Evolutionary conservation across 257 asterid genomes (phyloP).

Genomic region (Rubia yunnanensis): DNA sequence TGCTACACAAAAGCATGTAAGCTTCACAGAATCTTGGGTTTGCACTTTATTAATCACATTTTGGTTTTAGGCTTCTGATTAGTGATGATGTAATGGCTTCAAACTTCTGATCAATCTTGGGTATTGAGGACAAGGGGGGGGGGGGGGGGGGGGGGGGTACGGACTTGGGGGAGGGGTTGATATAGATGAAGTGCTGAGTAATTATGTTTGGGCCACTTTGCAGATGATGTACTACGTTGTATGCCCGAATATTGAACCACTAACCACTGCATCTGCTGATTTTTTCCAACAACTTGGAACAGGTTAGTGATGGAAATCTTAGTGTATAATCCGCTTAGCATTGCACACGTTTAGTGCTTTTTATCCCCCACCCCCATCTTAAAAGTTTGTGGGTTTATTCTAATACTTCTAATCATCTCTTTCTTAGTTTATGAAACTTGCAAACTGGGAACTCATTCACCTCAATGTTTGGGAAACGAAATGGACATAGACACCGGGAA

Average conservation of each 20-base stretch:
- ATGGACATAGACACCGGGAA: slow-evolving; percentile 88
- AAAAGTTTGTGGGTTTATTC: neutral
- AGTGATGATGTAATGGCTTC: neutral
- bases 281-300: slow-evolving; percentile 98
- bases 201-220: slow-evolving; percentile 19
- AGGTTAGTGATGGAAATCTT: slow-evolving; percentile 32
- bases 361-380: neutral
- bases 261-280: slow-evolving; percentile 81
- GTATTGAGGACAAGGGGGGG: no score
- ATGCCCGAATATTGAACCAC: slow-evolving; percentile 96
- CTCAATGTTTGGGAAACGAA: slow-evolving; percentile 78
- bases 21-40: slow-evolving; percentile 13
- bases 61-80: neutral
- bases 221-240: slow-evolving; percentile 92
- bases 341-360: neutral
- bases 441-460: slow-evolving; percentile 89
- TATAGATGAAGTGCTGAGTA: slow-evolving; percentile 4
- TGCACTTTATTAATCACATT: slow-evolving; percentile 7
- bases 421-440: slow-evolving; percentile 83
- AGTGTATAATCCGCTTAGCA: neutral
- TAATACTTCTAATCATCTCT: slow-evolving; percentile 3
- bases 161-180: neutral
- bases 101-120: no score
- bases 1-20: slow-evolving; percentile 85
- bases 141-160: no score